Conservation (phyloP, 2,329 filamentous ascomycete species). For the Pochonia chlamydosporia region DNA sequence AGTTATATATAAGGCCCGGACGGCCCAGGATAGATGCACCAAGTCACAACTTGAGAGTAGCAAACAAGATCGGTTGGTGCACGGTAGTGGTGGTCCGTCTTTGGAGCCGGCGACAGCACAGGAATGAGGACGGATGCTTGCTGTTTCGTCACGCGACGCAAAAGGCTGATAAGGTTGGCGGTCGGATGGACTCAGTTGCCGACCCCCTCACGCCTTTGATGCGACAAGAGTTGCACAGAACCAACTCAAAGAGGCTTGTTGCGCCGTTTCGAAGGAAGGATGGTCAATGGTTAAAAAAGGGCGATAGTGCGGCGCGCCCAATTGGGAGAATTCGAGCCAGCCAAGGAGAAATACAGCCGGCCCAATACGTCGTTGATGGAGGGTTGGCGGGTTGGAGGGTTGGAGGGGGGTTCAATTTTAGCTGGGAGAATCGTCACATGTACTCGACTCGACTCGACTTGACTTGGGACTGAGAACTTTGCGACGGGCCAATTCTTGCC, state of each 20-base stretch:
- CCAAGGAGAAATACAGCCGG: neutral
- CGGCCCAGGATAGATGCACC: constrained; percentile 9
- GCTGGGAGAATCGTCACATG: too few relatives aligned
- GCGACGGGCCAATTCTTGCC: too few relatives aligned
- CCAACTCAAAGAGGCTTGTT: neutral
- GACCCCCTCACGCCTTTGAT: neutral
- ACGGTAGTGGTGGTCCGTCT: neutral
- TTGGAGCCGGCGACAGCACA: neutral
- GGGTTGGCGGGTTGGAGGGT: neutral
- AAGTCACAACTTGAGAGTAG: neutral
- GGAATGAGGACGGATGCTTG: neutral
- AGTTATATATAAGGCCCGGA: constrained; percentile 1
- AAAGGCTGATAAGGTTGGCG: constrained; percentile 4
- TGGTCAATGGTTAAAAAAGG: neutral
- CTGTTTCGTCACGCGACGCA: constrained; percentile 12
- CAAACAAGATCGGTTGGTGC: neutral
- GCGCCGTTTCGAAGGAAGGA: neutral
- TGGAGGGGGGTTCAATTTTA: too few relatives aligned
- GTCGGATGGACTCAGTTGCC: neutral
- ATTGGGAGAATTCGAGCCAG: neutral
- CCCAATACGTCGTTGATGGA: neutral
- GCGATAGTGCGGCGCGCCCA: neutral
- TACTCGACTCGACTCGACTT: too few relatives aligned
- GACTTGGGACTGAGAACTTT: too few relatives aligned
- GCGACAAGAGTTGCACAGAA: neutral